phyloP scores from a whole-genome alignment of 176 grass and related monocot species.

The Oryza longistaminata region DNA sequence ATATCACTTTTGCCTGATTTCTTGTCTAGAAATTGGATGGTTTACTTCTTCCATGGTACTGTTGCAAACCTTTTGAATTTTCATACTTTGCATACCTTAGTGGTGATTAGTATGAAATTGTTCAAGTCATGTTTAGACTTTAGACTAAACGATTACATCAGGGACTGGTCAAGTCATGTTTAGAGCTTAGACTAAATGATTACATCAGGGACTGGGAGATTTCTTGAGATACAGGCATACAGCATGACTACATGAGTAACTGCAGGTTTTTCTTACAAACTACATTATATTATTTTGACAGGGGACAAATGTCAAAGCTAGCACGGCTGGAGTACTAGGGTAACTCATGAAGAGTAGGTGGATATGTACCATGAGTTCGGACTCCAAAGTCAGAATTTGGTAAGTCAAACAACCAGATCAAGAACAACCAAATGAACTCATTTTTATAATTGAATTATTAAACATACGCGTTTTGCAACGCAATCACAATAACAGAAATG shows the following conservation, averaged over 20 bases:
- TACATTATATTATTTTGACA: conserved; percentile 22
- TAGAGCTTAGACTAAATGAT: conserved; percentile 21
- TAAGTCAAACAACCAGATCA: conserved; percentile 32
- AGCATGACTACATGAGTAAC: background rate
- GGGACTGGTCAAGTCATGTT: background rate
- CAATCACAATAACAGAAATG: conserved; percentile 34
- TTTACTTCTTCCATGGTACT: background rate
- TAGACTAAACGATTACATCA: conserved; percentile 21
- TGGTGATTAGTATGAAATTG: background rate
- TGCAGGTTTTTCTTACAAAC: conserved; percentile 16
- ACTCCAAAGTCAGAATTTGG: conserved; percentile 19
- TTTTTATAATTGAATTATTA: conserved; percentile 37
- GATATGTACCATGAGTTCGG: background rate
- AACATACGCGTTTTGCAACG: conserved; percentile 30
- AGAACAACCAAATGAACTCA: conserved; percentile 37
- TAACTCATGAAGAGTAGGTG: conserved; percentile 11
- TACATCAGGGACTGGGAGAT: background rate
- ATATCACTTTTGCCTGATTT: background rate
- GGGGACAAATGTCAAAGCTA: conserved; percentile 15
- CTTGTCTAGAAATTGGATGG: background rate
- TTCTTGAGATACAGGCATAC: background rate
- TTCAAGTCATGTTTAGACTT: background rate
- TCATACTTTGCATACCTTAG: background rate
- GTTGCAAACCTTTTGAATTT: background rate
- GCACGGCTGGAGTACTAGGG: background rate